Percentiles rank a stretch among this genome's conserved stretches.
Conservation (phyloP, 768 basidiomycete species). For the Mycena chlorophos region DNA sequence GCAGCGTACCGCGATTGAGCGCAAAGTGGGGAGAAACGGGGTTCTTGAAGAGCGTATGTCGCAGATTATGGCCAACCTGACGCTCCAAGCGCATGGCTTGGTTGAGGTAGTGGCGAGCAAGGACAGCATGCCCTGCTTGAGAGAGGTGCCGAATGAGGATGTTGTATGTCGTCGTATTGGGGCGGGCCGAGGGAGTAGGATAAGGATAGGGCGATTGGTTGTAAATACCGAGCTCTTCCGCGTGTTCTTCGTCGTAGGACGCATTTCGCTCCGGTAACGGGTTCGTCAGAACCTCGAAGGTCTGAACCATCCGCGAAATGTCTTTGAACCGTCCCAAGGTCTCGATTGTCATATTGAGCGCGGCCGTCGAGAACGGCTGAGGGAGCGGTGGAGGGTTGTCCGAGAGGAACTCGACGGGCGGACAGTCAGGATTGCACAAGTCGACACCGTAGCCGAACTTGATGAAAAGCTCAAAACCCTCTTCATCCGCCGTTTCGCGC, state of each 20-base stretch:
- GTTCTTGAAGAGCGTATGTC: conserved; percentile 27
- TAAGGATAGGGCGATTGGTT: conserved; percentile 35
- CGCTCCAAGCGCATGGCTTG: conserved; percentile 53
- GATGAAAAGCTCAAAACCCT: conserved; percentile 59
- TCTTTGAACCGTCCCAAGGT: conserved; percentile 61
- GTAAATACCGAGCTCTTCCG: conserved; percentile 58
- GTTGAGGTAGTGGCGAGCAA: conserved; percentile 68
- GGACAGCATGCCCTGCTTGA: conserved; percentile 43
- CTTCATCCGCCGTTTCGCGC: conserved; percentile 59
- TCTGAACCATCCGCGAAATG: conserved; percentile 66
- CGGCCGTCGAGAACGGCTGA: conserved; percentile 58
- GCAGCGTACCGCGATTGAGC: conserved; percentile 55
- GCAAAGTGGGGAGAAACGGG: conserved; percentile 53
- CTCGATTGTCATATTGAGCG: conserved; percentile 74
- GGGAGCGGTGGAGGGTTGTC: conserved; percentile 26
- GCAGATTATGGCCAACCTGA: conserved; percentile 32
- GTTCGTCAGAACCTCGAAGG: conserved; percentile 77
- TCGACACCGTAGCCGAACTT: conserved; percentile 77
- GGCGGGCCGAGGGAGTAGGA: conserved; percentile 45
- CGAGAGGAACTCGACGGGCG: conserved; percentile 50
- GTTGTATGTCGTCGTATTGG: conserved; percentile 69
- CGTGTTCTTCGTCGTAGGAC: conserved; percentile 64
- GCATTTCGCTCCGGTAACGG: conserved; percentile 56
- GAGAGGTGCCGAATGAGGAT: conserved; percentile 62
- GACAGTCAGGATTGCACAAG: conserved; percentile 68